phyloP scores from a whole-genome alignment of 352 stramenopile genomes.

The Globisporangium perplexum region DNA sequence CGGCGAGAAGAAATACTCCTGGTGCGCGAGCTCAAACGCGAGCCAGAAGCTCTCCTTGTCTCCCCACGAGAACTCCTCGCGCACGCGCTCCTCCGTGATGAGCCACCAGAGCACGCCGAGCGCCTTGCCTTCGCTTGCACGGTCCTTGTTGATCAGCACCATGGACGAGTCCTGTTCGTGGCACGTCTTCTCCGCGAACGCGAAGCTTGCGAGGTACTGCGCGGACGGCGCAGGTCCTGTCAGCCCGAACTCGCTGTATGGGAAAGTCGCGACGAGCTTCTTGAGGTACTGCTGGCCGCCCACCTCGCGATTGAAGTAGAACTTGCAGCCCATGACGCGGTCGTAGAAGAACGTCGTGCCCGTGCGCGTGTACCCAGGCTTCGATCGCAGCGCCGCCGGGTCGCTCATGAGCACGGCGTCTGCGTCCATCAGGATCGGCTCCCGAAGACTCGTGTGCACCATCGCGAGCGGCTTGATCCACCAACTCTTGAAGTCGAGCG shows the following conservation, averaged over 20 bases:
- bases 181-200: slow-evolving; percentile 34
- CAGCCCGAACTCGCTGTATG: slow-evolving; percentile 43
- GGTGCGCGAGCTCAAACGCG: slow-evolving; percentile 40
- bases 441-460: slow-evolving; percentile 37
- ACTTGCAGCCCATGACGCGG: slow-evolving; percentile 34
- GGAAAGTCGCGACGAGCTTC: slow-evolving; percentile 43
- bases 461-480: slow-evolving; percentile 63
- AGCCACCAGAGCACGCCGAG: slow-evolving; percentile 35
- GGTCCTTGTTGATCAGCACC: slow-evolving; percentile 25
- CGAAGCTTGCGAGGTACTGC: slow-evolving; percentile 37
- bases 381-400: slow-evolving; percentile 30
- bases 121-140: slow-evolving; percentile 15
- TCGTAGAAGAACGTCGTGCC: slow-evolving; percentile 72
- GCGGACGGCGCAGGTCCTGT: slow-evolving; percentile 17
- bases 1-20: slow-evolving; percentile 44
- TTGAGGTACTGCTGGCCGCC: slow-evolving; percentile 37
- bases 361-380: slow-evolving; percentile 29
- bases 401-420: slow-evolving; percentile 47
- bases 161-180: slow-evolving; percentile 68
- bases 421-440: slow-evolving; percentile 45
- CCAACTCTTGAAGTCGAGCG: slow-evolving; percentile 41
- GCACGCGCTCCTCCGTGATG: slow-evolving; percentile 25
- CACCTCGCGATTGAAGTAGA: slow-evolving; percentile 44
- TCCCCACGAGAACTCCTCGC: slow-evolving; percentile 31
- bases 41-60: slow-evolving; percentile 54